Conservation (phyloP, 805 yeast genomes). For the Monosporozyma yasuniensis region DNA sequence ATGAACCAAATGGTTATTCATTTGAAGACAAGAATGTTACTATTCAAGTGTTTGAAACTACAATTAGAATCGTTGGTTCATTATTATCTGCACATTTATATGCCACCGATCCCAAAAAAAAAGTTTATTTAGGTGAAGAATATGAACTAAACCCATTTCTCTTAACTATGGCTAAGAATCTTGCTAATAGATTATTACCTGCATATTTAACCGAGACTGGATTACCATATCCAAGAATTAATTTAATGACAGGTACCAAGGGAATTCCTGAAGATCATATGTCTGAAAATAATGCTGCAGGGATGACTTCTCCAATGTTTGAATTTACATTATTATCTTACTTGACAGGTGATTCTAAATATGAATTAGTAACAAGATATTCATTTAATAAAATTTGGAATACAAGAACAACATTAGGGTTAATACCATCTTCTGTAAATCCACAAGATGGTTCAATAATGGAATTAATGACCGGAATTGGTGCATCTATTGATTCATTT, state of each 20-base stretch:
- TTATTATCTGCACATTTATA: constrained; percentile 69
- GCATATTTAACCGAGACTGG: constrained; percentile 59
- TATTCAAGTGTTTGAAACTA: constrained; percentile 81
- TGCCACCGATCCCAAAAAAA: constrained; percentile 40
- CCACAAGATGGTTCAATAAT: constrained; percentile 48
- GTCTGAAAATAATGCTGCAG: constrained; percentile 75
- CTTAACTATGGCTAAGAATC: constrained; percentile 60
- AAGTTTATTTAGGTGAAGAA: constrained; percentile 31
- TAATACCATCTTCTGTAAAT: constrained; percentile 72
- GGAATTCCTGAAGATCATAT: constrained; percentile 37
- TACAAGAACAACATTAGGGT: constrained; percentile 47
- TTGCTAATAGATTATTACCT: constrained; percentile 61
- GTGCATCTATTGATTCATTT: constrained; percentile 87
- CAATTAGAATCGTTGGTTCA: constrained; percentile 78
- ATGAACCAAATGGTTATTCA: constrained; percentile 15
- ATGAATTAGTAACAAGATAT: constrained; percentile 49
- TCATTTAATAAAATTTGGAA: constrained; percentile 70
- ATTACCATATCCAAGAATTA: constrained; percentile 74
- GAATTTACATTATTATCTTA: constrained; percentile 72
- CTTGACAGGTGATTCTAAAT: constrained; percentile 64
- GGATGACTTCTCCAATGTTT: constrained; percentile 73
- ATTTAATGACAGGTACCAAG: constrained; percentile 38
- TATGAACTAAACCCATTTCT: constrained; percentile 58
- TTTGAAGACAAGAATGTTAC: constrained; percentile 56
- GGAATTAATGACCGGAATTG: constrained; percentile 64